Conservation (phyloP, 306 rosid genomes). For the Begonia fuchsioides region DNA sequence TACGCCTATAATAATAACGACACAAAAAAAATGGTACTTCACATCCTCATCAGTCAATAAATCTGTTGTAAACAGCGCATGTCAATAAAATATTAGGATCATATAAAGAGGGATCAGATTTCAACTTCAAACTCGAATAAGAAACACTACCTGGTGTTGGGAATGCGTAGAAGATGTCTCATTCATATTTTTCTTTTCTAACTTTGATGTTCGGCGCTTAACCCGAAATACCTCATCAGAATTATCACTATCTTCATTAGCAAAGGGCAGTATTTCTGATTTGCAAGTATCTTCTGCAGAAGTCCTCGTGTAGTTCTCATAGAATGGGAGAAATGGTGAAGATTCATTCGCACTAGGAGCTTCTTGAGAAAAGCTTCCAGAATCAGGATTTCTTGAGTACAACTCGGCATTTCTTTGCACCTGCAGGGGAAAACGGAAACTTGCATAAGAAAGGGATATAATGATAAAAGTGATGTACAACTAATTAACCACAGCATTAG, state of each 20-base stretch:
- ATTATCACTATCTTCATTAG: constrained; percentile 47
- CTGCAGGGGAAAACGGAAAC: constrained; percentile 14
- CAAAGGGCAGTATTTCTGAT: constrained; percentile 22
- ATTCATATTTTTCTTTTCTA: constrained; percentile 34
- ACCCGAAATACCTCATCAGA: constrained; percentile 88
- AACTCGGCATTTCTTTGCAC: constrained; percentile 27
- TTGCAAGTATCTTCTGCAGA: constrained; percentile 17
- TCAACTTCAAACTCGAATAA: not conserved
- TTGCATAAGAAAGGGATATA: too few species aligned
- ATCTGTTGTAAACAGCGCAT: too few species aligned
- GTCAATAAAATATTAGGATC: too few species aligned
- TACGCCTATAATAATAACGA: too few species aligned
- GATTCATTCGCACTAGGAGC: constrained; percentile 20
- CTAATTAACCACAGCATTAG: too few species aligned
- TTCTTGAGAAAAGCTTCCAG: constrained; percentile 15
- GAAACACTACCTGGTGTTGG: constrained; percentile 54
- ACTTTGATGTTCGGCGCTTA: constrained; percentile 64
- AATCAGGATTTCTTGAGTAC: constrained; percentile 15
- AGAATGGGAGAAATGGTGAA: constrained; percentile 24
- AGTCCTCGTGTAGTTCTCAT: constrained; percentile 16
- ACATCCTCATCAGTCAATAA: too few species aligned
- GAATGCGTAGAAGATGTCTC: constrained; percentile 26
- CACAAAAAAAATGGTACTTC: too few species aligned
- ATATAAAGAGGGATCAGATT: too few species aligned
- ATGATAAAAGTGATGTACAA: too few species aligned